Evolutionary conservation across 495 filamentous ascomycete genomes (phyloP).

Genomic region (Hypomontagnella submonticulosa): DNA sequence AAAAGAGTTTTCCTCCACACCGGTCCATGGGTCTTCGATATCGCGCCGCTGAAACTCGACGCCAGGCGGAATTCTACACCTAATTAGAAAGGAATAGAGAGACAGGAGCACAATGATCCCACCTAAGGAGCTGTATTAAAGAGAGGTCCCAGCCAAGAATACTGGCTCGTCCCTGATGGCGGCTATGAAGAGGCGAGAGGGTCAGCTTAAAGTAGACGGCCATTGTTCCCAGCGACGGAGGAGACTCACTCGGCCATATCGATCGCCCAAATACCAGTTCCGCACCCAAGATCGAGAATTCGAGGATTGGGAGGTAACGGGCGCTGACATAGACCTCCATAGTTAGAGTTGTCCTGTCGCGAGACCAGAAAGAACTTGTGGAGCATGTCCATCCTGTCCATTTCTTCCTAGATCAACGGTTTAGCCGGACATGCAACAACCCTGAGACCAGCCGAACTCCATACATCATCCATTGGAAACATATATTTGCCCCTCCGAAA

Average conservation of each 20-base stretch:
- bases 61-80: slow-evolving; percentile 73
- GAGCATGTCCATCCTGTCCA: slow-evolving; percentile 80
- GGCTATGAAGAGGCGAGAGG: slow-evolving; percentile 24
- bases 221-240: slow-evolving; percentile 6
- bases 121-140: slow-evolving; percentile 81
- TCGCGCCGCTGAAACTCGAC: slow-evolving; percentile 77
- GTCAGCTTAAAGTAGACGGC: slow-evolving; percentile 28
- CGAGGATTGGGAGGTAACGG: slow-evolving; percentile 49
- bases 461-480: slow-evolving; percentile 71
- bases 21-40: slow-evolving; percentile 81
- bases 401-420: slow-evolving; percentile 64
- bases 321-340: slow-evolving; percentile 43
- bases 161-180: slow-evolving; percentile 50
- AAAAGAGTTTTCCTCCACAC: slow-evolving; percentile 77
- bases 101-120: slow-evolving; percentile 32
- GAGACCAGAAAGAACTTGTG: slow-evolving; percentile 79
- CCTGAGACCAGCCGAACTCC: slow-evolving; percentile 9
- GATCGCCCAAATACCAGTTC: slow-evolving; percentile 92
- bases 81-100: slow-evolving; percentile 7
- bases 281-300: slow-evolving; percentile 86
- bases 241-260: slow-evolving; percentile 81
- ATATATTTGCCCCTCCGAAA: slow-evolving; percentile 68
- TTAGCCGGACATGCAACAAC: slow-evolving; percentile 24
- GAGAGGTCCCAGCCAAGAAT: slow-evolving; percentile 83
- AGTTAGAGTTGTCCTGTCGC: slow-evolving; percentile 65